Percentiles rank a stretch among this genome's conserved stretches.
These are phyloP conservation scores for Thelonectria olida DNA, from an alignment of 2,329 filamentous ascomycete species.

Conservation along the genomic window DNA sequence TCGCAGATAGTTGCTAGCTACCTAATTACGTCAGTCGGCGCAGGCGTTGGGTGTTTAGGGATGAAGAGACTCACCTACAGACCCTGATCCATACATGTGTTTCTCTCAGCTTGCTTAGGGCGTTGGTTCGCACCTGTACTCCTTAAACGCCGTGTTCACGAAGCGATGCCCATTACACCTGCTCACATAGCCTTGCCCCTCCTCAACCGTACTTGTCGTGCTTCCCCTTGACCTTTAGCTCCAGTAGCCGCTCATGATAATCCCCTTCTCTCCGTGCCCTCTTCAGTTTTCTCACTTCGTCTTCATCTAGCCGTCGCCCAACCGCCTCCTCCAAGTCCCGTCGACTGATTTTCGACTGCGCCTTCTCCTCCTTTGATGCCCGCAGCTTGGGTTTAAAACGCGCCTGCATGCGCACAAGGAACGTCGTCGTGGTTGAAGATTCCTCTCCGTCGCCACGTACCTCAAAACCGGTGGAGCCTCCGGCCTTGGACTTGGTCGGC, in stretches of 20 bases:
- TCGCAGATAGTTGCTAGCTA: too few relatives aligned
- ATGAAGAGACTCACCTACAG: too few relatives aligned
- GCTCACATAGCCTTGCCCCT: neutral
- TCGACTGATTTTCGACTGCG: constrained; percentile 83
- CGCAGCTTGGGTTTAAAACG: constrained; percentile 88
- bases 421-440: constrained; percentile 73
- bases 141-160: neutral
- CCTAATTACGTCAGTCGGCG: too few relatives aligned
- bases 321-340: constrained; percentile 85
- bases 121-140: neutral
- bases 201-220: constrained; percentile 78
- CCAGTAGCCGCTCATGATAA: constrained; percentile 86
- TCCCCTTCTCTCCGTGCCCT: constrained; percentile 85
- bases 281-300: constrained; percentile 87
- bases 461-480: constrained; percentile 59
- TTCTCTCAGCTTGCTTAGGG: too few relatives aligned
- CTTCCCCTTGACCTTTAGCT: constrained; percentile 90
- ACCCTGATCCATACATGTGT: too few relatives aligned
- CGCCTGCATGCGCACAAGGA: constrained; percentile 93
- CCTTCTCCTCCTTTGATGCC: constrained; percentile 83
- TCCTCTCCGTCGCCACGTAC: constrained; percentile 79
- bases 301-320: constrained; percentile 79
- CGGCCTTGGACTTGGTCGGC: constrained; percentile 60
- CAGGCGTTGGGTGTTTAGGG: too few relatives aligned
- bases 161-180: neutral